Conservation (phyloP, 208 protist species). For the Lotmaria passim region DNA sequence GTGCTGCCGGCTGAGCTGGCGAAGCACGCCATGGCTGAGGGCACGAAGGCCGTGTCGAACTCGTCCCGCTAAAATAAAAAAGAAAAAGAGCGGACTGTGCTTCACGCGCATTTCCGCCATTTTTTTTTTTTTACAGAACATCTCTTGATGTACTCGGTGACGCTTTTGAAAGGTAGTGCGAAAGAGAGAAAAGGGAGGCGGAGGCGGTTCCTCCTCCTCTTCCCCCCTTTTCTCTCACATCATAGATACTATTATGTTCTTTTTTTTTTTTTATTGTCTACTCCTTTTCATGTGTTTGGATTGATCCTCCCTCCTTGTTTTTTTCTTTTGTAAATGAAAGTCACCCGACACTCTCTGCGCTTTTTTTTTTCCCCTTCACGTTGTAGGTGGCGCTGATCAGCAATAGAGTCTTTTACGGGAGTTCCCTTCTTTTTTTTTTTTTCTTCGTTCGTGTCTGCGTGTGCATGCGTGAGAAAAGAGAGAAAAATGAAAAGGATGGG, state of each 20-base stretch:
- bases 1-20: slow-evolving; percentile 97
- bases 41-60: slow-evolving; percentile 97
- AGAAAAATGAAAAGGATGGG: no score
- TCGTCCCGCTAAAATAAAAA: slow-evolving; percentile 33
- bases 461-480: no score
- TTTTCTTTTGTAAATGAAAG: slow-evolving; percentile 6
- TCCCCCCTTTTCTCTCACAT: neutral
- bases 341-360: slow-evolving; percentile 2
- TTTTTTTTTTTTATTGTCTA: slow-evolving; percentile 10
- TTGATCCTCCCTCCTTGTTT: slow-evolving; percentile 9
- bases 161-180: neutral
- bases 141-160: neutral
- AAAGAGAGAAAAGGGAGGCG: neutral
- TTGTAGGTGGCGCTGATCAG: no score
- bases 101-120: neutral
- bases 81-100: neutral
- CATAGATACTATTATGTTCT: slow-evolving; percentile 20
- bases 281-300: slow-evolving; percentile 12
- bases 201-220: neutral
- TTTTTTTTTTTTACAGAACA: neutral
- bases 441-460: no score
- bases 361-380: neutral
- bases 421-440: no score
- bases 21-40: slow-evolving; percentile 99
- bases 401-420: no score